Percentiles rank a stretch among this genome's conserved stretches.
Conservation (phyloP, 2,329 filamentous ascomycete genomes). For the Akanthomyces muscarius region DNA sequence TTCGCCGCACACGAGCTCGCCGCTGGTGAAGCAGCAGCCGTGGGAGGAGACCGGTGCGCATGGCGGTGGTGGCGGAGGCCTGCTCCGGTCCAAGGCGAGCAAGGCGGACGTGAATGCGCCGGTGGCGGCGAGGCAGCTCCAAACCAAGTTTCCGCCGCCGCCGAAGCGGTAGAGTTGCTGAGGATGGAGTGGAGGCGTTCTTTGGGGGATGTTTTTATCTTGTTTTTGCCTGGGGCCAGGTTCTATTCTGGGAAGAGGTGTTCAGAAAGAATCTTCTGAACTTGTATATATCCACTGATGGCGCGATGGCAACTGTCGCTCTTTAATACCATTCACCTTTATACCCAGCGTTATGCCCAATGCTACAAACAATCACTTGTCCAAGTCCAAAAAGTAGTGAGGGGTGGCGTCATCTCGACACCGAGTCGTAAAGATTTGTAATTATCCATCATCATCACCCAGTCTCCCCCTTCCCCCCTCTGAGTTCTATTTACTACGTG, state of each 20-base stretch:
- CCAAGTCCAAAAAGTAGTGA: neutral
- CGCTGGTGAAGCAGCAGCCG: slow-evolving; percentile 3
- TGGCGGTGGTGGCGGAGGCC: neutral
- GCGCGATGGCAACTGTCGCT: neutral
- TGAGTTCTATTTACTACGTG: neutral
- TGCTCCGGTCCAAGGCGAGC: slow-evolving; percentile 15
- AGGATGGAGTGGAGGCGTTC: no score
- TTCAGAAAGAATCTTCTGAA: neutral
- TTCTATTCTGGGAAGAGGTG: neutral
- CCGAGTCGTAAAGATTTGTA: slow-evolving; percentile 2
- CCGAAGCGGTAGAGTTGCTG: slow-evolving; percentile 1
- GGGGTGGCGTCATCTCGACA: slow-evolving; percentile 2
- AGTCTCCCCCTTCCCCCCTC: neutral
- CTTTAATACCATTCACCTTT: neutral
- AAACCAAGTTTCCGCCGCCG: slow-evolving; percentile 16
- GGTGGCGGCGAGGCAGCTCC: slow-evolving; percentile 13
- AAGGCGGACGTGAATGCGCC: slow-evolving; percentile 11
- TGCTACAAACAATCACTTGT: neutral
- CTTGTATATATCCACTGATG: neutral
- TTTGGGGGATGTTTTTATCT: no score
- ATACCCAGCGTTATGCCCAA: neutral
- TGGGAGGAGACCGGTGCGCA: slow-evolving; percentile 7
- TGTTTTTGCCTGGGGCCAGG: neutral
- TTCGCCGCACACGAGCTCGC: neutral
- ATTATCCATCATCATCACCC: slow-evolving; percentile 7